phyloP scores from a whole-genome alignment of 306 rosid genomes.

The Cicer chorassanicum region DNA sequence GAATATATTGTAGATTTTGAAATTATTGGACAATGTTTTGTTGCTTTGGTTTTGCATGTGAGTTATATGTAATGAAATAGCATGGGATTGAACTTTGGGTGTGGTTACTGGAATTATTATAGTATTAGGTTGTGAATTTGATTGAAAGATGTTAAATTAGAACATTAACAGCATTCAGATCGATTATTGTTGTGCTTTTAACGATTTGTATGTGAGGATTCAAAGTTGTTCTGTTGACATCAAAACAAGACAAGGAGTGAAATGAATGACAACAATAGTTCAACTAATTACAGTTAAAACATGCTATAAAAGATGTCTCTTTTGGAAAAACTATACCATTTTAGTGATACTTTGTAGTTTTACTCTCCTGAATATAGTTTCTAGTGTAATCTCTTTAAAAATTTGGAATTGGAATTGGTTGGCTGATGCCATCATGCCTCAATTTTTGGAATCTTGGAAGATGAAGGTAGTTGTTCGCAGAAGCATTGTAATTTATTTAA shows the following conservation, averaged over 20 bases:
- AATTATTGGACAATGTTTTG: neutral
- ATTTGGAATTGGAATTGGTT: too few species aligned
- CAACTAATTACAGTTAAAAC: neutral
- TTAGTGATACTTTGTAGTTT: neutral
- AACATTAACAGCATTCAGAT: neutral
- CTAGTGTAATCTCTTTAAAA: neutral
- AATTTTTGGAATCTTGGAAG: neutral
- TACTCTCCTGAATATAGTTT: conserved; percentile 18
- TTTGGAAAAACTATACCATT: neutral
- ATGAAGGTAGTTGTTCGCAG: conserved; percentile 2
- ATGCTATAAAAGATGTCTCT: neutral
- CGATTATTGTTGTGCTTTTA: conserved; percentile 3
- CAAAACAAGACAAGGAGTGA: neutral
- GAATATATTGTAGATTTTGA: conserved; percentile 11
- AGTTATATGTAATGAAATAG: neutral
- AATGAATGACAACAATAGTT: conserved; percentile 1
- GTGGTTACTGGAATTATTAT: conserved; percentile 13
- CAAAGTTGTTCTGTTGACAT: conserved; percentile 17
- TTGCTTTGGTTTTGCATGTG: conserved; percentile 34
- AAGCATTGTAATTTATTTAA: conserved; percentile 17
- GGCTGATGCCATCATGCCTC: too few species aligned
- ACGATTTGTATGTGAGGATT: neutral
- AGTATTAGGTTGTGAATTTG: conserved; percentile 12
- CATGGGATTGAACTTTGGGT: neutral
- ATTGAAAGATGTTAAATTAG: conserved; percentile 18